A percentile compares a stretch with the other conserved stretches of the same genome.
Conservation (phyloP, 1,284 basidiomycete species). For the Meira miltonrushii region DNA sequence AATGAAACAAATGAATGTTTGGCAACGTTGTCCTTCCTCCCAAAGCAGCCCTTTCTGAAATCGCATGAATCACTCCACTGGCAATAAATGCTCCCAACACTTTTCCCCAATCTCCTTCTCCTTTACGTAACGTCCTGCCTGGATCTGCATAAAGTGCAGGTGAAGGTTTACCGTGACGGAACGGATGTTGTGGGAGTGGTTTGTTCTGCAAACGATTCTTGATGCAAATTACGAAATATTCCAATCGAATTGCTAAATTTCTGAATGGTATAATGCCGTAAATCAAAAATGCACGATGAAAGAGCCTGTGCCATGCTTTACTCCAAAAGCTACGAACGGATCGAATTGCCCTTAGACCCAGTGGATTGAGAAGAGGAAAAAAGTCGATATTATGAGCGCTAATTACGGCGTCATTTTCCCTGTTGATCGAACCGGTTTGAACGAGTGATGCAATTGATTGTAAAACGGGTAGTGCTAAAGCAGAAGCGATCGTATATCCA, state of each 20-base stretch:
- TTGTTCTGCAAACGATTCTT: conserved; percentile 4
- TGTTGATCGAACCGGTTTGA: not conserved
- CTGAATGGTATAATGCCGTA: conserved; percentile 32
- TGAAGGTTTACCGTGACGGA: not conserved
- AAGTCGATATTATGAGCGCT: conserved; percentile 28
- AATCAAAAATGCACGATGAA: conserved; percentile 27
- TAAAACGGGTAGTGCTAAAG: conserved; percentile 25
- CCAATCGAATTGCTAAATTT: conserved; percentile 19
- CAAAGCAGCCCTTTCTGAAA: conserved; percentile 26
- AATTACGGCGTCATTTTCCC: not conserved
- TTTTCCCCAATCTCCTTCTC: conserved; percentile 35
- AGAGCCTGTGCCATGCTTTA: conserved; percentile 30
- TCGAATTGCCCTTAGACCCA: conserved; percentile 21
- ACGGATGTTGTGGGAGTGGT: not conserved
- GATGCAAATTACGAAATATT: conserved; percentile 1
- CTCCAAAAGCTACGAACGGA: conserved; percentile 28
- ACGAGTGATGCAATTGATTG: conserved; percentile 1
- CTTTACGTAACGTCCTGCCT: conserved; percentile 22
- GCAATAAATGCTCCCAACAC: conserved; percentile 32
- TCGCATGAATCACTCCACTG: conserved; percentile 29
- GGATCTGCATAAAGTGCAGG: conserved; percentile 26
- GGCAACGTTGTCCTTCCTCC: conserved; percentile 29
- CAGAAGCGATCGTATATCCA: conserved; percentile 31
- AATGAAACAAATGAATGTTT: not conserved
- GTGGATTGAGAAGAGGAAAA: conserved; percentile 32